phyloP scores from a whole-genome alignment of 495 filamentous ascomycete genomes.

The Penicillium angulare region DNA sequence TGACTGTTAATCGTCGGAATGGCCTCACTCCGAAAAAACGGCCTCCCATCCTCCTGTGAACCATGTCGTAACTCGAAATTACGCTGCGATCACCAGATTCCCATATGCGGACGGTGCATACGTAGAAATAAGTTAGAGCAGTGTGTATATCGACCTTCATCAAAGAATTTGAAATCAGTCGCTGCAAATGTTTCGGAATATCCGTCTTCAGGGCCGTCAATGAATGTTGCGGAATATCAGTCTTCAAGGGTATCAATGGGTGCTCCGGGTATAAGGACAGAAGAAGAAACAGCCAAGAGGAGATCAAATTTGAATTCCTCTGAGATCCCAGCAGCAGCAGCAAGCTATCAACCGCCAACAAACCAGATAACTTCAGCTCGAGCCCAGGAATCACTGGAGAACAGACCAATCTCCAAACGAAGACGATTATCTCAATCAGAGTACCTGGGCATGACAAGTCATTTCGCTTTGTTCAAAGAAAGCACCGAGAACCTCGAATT shows the following conservation, averaged over 20 bases:
- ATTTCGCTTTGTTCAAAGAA: constrained; percentile 6
- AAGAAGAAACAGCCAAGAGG: too few relatives aligned
- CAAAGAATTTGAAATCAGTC: not conserved
- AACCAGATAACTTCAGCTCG: not conserved
- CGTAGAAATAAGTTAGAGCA: constrained; percentile 15
- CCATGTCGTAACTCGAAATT: constrained; percentile 42
- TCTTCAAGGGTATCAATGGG: too few relatives aligned
- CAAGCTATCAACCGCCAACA: not conserved
- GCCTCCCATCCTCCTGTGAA: constrained; percentile 40
- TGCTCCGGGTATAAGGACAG: too few relatives aligned
- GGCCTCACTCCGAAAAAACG: constrained; percentile 19
- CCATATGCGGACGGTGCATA: constrained; percentile 18
- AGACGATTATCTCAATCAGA: constrained; percentile 4
- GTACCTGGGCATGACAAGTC: constrained; percentile 5
- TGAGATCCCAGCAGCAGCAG: not conserved
- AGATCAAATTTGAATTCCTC: too few relatives aligned
- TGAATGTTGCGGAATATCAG: too few relatives aligned
- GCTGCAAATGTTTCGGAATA: too few relatives aligned
- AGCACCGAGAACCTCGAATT: not conserved
- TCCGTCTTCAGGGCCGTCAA: too few relatives aligned
- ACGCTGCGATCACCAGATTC: constrained; percentile 35
- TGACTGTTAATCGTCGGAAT: too few relatives aligned
- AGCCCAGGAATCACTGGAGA: not conserved
- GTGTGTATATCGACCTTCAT: constrained; percentile 8
- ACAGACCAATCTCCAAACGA: not conserved